phyloP scores from a whole-genome alignment of 2,329 filamentous ascomycete species.

The Paracamarosporium sp. region DNA sequence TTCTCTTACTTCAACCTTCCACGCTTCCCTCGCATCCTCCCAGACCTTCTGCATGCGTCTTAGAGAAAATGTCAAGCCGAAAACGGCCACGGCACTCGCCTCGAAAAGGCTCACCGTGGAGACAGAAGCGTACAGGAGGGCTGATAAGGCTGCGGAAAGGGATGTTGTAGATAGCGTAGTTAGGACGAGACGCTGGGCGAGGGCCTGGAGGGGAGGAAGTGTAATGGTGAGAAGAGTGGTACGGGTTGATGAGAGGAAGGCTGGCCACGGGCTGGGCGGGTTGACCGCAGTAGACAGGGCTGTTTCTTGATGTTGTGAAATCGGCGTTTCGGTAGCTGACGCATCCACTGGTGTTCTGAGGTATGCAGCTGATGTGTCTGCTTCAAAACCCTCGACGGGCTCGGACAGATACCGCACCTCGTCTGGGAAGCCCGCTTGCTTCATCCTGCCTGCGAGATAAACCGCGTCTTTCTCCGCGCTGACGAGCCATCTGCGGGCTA shows the following conservation, averaged over 20 bases:
- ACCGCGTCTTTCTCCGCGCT: slow-evolving; percentile 82
- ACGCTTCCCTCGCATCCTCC: slow-evolving; percentile 60
- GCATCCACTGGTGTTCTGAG: not conserved
- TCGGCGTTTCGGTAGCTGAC: not conserved
- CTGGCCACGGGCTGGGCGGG: slow-evolving; percentile 67
- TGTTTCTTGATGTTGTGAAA: slow-evolving; percentile 14
- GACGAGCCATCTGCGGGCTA: slow-evolving; percentile 77
- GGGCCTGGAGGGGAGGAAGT: slow-evolving; percentile 53
- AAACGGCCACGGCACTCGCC: slow-evolving; percentile 64
- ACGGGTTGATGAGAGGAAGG: slow-evolving; percentile 76
- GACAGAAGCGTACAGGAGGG: slow-evolving; percentile 62
- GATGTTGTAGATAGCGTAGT: slow-evolving; percentile 77
- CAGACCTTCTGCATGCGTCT: slow-evolving; percentile 65
- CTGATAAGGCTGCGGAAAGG: slow-evolving; percentile 59
- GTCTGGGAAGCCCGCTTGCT: slow-evolving; percentile 64
- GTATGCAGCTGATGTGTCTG: not conserved
- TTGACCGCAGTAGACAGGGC: slow-evolving; percentile 34
- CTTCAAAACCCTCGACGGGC: not conserved
- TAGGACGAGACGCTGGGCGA: slow-evolving; percentile 63
- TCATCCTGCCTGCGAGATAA: slow-evolving; percentile 79
- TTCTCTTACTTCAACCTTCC: slow-evolving; percentile 62
- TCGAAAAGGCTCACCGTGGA: slow-evolving; percentile 61
- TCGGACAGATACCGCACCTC: slow-evolving; percentile 13
- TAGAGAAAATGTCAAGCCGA: slow-evolving; percentile 65
- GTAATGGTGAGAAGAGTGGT: slow-evolving; percentile 51